phyloP scores from a whole-genome alignment of 2,329 filamentous ascomycete genomes.

The Seiridium cupressi region DNA sequence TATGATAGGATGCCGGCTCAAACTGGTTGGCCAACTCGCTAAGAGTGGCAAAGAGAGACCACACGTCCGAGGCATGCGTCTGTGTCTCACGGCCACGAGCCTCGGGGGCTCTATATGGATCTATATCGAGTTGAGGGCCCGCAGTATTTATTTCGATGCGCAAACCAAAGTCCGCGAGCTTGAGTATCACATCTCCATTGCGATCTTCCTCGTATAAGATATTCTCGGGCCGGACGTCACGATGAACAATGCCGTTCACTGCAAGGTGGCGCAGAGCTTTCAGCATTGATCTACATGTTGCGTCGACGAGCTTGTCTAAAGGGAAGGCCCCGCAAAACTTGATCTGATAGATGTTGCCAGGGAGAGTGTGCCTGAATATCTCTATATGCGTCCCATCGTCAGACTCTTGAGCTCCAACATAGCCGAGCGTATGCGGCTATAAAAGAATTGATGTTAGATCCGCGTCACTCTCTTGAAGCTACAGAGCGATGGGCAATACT shows the following conservation, averaged over 20 bases:
- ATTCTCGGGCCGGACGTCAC: neutral
- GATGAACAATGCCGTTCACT: neutral
- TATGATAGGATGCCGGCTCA: neutral
- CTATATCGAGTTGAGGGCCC: neutral
- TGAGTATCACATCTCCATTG: neutral
- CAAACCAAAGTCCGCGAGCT: conserved; percentile 2
- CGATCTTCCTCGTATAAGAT: neutral
- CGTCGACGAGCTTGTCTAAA: neutral
- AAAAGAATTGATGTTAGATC: too few relatives aligned
- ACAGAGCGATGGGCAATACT: too few relatives aligned
- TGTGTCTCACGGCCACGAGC: neutral
- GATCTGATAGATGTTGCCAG: neutral
- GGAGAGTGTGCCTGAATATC: neutral
- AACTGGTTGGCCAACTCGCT: neutral
- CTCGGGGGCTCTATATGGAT: neutral
- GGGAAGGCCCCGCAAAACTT: neutral
- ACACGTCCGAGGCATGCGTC: conserved; percentile 1
- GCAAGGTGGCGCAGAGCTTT: neutral
- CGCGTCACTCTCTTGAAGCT: too few relatives aligned
- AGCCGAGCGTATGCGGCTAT: neutral
- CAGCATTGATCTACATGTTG: neutral
- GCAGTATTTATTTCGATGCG: neutral
- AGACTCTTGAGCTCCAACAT: neutral
- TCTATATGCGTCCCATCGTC: neutral
- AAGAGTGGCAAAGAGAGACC: conserved; percentile 2